These are phyloP conservation scores for Funneliformis caledonium DNA, from an alignment of 371 early-diverging fungal species.

Conservation along the genomic window DNA sequence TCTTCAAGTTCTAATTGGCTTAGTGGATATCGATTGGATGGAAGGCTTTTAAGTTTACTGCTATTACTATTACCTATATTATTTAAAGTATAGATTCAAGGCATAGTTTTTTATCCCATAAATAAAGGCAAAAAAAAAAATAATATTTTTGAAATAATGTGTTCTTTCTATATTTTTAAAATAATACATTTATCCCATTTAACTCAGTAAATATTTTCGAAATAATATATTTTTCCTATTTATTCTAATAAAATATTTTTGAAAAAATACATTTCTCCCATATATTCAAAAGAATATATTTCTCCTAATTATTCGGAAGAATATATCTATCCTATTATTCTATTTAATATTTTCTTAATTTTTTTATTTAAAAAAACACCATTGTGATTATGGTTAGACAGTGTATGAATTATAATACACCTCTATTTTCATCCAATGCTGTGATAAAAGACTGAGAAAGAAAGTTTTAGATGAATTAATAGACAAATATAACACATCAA, in stretches of 20 bases:
- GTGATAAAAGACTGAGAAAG: constrained; percentile 19
- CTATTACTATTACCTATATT: constrained; percentile 15
- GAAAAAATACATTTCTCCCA: too few relatives aligned
- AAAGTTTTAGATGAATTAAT: constrained; percentile 36
- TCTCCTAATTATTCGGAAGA: too few relatives aligned
- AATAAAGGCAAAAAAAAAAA: neutral
- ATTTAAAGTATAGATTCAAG: constrained; percentile 20
- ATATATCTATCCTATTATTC: neutral
- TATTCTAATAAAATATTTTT: too few relatives aligned
- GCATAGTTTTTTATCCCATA: neutral
- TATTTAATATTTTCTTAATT: neutral
- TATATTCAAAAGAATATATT: too few relatives aligned
- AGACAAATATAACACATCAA: constrained; percentile 29
- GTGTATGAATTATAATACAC: constrained; percentile 27
- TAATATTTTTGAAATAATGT: constrained; percentile 2
- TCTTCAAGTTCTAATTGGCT: constrained; percentile 32
- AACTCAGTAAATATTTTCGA: too few relatives aligned
- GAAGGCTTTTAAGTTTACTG: neutral
- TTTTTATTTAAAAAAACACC: too few relatives aligned
- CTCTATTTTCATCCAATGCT: constrained; percentile 19
- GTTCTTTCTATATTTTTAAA: neutral
- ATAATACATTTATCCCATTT: neutral
- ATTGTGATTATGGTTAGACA: constrained; percentile 32
- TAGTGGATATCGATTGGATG: constrained; percentile 23
- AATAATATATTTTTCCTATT: too few relatives aligned